phyloP scores from a whole-genome alignment of 805 yeast species.

The Spathaspora girioi region DNA sequence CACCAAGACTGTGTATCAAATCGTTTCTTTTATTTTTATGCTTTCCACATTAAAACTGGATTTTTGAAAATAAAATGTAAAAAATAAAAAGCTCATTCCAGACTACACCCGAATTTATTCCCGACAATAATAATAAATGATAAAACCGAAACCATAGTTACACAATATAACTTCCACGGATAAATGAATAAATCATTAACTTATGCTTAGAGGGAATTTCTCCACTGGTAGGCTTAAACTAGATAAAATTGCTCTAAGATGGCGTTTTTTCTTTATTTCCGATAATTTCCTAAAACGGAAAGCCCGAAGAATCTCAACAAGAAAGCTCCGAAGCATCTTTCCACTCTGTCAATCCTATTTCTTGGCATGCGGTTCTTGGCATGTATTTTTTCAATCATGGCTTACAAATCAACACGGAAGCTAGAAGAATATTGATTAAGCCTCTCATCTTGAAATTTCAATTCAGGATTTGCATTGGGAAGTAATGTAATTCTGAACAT shows the following conservation, averaged over 20 bases:
- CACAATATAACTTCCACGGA: no score
- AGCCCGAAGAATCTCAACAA: neutral
- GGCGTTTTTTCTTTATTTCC: neutral
- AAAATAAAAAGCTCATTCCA: no score
- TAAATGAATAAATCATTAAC: no score
- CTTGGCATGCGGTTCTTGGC: neutral
- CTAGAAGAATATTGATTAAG: neutral
- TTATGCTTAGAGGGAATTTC: neutral
- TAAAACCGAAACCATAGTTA: no score
- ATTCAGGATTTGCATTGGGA: no score
- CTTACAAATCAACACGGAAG: neutral
- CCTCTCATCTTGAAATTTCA: no score
- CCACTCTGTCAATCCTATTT: neutral
- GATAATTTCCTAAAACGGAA: neutral
- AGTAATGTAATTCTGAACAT: no score
- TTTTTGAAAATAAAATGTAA: no score
- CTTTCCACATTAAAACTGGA: no score
- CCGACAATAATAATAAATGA: no score
- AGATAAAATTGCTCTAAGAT: neutral
- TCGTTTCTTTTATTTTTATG: neutral
- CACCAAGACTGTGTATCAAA: neutral
- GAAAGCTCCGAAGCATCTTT: no score
- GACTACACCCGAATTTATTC: no score
- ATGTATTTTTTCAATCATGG: neutral
- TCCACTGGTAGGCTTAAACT: neutral